Evolutionary conservation across 441 rosid species (phyloP).

Genomic region (Erysimum cheiri): DNA sequence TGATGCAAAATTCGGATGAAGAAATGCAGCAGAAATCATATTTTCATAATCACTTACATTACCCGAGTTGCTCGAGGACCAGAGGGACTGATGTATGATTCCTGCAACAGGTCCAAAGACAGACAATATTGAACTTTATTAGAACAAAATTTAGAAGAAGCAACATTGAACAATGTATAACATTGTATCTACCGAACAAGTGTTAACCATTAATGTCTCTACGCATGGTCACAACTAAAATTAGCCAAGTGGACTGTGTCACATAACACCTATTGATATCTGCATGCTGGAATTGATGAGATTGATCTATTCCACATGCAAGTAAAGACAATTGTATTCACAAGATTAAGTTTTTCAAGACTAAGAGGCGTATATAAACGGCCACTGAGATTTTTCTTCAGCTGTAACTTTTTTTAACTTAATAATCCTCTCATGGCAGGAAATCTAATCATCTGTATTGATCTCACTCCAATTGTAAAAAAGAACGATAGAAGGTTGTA

Average conservation of each 20-base stretch:
- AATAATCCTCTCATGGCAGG: background rate
- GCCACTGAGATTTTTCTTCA: conserved; percentile 1
- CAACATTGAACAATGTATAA: background rate
- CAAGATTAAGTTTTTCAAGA: background rate
- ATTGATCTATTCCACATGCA: conserved; percentile 14
- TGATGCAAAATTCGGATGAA: conserved; percentile 5
- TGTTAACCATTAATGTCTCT: background rate
- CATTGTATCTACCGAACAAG: background rate
- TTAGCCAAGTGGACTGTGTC: background rate
- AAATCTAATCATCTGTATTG: background rate
- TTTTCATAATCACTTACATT: background rate
- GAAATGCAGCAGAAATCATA: background rate
- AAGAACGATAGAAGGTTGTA: background rate
- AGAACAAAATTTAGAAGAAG: conserved; percentile 8
- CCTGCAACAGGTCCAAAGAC: conserved; percentile 1
- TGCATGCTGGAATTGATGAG: background rate
- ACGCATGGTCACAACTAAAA: conserved; percentile 20
- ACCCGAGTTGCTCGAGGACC: conserved; percentile 2
- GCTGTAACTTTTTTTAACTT: background rate
- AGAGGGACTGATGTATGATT: background rate
- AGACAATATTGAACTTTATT: background rate
- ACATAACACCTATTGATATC: background rate
- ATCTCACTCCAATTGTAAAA: conserved; percentile 2
- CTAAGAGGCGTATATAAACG: background rate
- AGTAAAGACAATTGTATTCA: background rate